Base-by-base conservation (phyloP, 2,329 filamentous ascomycete species). In the Teratosphaeria destructans region DNA sequence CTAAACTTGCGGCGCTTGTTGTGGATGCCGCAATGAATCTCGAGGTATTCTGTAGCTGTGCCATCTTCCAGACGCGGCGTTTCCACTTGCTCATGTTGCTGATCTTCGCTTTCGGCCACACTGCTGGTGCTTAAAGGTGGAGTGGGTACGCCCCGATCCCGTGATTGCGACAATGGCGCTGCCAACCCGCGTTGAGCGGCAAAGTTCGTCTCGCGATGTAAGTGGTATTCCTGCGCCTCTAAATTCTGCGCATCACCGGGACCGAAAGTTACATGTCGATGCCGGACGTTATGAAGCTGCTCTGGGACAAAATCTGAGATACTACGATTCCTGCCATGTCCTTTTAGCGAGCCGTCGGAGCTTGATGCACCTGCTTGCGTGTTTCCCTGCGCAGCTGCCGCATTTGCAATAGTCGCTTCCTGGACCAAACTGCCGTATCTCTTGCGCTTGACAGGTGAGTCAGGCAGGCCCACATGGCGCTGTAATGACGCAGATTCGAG, bases 271-370 rank as follows among this genome's bases (percentile, higher is more conserved):
- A 89, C 81, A 63, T 90, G 86, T 52, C 90, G 83, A 35, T 78
- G 76, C 68, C 85, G 88, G 0, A 86, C 81, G 56, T 88, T 81
- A 52, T 85, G 80, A 64, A 87, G 78, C 5, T 83, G 77, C 58
- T 94, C 88, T 2, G 91, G 90, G 0, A 85, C 81, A 73, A 95
- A 96, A 64, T 96, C 92, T 76, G 91, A 96, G 29, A 94, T 77
- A 73, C 92, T 96, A 67, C 92, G 82, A 72, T 94, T 91, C 61
- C 89, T 83, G 12, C 78, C 78, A 59, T 71, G 88, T 63, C 66
- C 32, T 55, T 59, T 57, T 5, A 49, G 43, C 8, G 43, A 19
- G n/a, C 8, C 23, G 43, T 49, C n/a, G n/a, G 34, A 52, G 3
- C 26, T 43, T 53, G 54, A 34, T 54, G 27, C 49, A n/a, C 35